A percentile compares a stretch with the other conserved stretches of the same genome.
Evolutionary conservation across 2,329 filamentous ascomycete genomes (phyloP).

Genomic region (Verticillium longisporum): DNA sequence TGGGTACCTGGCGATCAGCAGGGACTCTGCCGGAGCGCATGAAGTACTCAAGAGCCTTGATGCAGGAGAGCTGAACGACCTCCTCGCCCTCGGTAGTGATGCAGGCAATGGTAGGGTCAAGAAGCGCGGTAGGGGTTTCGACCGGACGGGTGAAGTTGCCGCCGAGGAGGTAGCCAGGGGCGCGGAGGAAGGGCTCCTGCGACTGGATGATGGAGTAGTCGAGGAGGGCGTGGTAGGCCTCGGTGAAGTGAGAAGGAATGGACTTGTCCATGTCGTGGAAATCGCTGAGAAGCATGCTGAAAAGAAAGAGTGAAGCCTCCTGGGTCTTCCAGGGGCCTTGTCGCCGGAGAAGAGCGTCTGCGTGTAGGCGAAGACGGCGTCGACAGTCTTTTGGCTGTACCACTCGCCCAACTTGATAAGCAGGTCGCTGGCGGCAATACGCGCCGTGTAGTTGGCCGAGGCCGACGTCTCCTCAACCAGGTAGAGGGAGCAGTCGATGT

Average conservation of each 20-base stretch:
- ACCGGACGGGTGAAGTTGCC: constrained; percentile 69
- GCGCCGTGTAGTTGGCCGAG: constrained; percentile 91
- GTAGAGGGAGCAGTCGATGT: constrained; percentile 93
- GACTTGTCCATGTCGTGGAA: constrained; percentile 70
- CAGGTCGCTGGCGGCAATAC: constrained; percentile 86
- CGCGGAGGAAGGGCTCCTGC: constrained; percentile 71
- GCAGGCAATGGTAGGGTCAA: constrained; percentile 67
- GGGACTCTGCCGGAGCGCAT: constrained; percentile 45
- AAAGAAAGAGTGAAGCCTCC: constrained; percentile 77
- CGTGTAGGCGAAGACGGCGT: constrained; percentile 72
- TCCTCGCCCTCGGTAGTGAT: constrained; percentile 73
- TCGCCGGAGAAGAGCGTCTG: constrained; percentile 61
- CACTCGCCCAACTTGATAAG: constrained; percentile 90
- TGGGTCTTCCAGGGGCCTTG: constrained; percentile 53
- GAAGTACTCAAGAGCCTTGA: constrained; percentile 73
- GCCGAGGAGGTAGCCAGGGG: constrained; percentile 80
- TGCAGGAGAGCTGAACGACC: constrained; percentile 85
- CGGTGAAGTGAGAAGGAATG: constrained; percentile 62
- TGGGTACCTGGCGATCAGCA: constrained; percentile 50
- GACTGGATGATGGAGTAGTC: constrained; percentile 64
- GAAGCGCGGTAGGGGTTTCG: constrained; percentile 55
- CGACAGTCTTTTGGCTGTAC: constrained; percentile 68
- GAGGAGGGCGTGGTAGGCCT: constrained; percentile 73
- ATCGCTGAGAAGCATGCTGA: constrained; percentile 78
- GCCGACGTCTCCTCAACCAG: constrained; percentile 92